Evolutionary conservation across 371 early-diverging fungal genomes (phyloP), one percentile per base, ranked within the genome.

Genomic region (Blakeslea trispora): DNA sequence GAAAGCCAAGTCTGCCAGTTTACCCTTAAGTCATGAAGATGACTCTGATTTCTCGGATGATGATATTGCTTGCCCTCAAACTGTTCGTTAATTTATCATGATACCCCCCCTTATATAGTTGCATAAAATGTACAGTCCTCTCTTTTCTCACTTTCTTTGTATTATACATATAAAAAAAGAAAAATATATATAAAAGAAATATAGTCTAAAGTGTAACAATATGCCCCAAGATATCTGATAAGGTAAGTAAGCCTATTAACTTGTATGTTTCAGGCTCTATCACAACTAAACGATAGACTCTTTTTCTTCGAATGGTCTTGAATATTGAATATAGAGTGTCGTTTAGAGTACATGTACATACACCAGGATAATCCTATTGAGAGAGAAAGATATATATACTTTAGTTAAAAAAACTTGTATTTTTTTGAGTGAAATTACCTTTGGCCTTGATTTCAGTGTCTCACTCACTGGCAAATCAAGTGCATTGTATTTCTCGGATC

Each of bases 291-390:
- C 95, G 84, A 70, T 92, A 89, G 3, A 94, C 90, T 32, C 81
- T 82, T 18, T 81, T 81, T 45, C 80, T 81, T 51, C 86, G 81
- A 39, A 96, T 89, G 0, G 86, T 83, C 21, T 87, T 90, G 53
- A 96, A 77, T 35, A 95, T 80, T 0, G 88, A 87, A n/a, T 82
- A 80, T 13, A 96, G 78, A 32, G 90, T 91, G 67, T 93, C 94
- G 32, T 71, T 75, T 46, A 81, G 50, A 0, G 84, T 83, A 69
- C 96, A 96, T 2, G 93, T 89, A 62, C 92, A 92, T 11, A 95
- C 91, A 0, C 94, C 94, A 24, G 87, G 82, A 66, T 91, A 94
- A 57, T 93, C 91, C 81, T 82, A 13, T 10, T 15, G 4, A 18
- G 15, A 4, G 22, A 4, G 31, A n/a, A 2, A 13, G 4, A n/a